Evolutionary conservation across 768 basidiomycete species (phyloP), one percentile per base, ranked within the genome.

Genomic region (Boletales sp.): DNA sequence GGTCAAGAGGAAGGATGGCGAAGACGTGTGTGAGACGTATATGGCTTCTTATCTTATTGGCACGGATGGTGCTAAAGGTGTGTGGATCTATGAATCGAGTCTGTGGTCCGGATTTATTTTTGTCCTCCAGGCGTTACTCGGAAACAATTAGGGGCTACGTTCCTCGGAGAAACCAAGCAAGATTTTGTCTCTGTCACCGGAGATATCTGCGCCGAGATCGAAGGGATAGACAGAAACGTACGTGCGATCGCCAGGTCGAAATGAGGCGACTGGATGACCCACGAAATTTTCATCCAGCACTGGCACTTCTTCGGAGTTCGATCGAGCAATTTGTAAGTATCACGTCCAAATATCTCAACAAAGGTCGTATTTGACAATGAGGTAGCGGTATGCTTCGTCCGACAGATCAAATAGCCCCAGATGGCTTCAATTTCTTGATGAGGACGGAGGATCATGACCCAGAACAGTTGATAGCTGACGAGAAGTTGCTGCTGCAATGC

Each of bases 71-170:
- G 75, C 70, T 0, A 62, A 51, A 43, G 56, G 62, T 62, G 13
- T 9, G 59, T 52, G 12, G 29, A 4, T 0, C 11, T 12, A 5
- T 30, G 10, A 13, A 27, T 15, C 7, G 0, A 5, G 11, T 39
- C 19, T 43, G 24, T 3, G 24, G 24, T 5, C 18, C 24, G 10
- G 32, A 21, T 27, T 8, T 14, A 6, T 2, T 1, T 13, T 11
- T 43, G 10, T 3, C 14, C 18, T 15, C 27, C 31, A 43, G 42
- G 63, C 11, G 38, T 66, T 2, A 68, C 68, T 8, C 64, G 78
- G 19, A 74, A 72, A 48, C 55, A 60, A 39, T 64, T 76, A 8
- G 75, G 72, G 0, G 51, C 78, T 11, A 57, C 62, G 0, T 79
- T 79, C 52, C 48, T 71, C 0, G 77, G 77, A 0, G 68, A 77